Conservation (phyloP, 2,329 filamentous ascomycete species). For the Claviceps quebecensis region DNA sequence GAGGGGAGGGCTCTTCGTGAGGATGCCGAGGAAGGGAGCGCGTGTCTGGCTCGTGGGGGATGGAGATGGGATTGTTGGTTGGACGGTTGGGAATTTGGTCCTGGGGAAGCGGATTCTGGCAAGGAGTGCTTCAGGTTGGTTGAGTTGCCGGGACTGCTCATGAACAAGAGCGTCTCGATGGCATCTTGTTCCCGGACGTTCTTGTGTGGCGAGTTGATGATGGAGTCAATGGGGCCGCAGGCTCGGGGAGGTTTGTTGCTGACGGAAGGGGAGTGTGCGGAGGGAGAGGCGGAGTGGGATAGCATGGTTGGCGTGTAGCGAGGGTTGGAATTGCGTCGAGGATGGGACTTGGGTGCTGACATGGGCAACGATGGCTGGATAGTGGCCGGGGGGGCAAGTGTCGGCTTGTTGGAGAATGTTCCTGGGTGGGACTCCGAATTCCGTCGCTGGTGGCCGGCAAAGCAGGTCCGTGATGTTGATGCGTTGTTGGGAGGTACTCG, state of each 20-base stretch:
- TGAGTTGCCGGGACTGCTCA: slow-evolving; percentile 67
- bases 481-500: slow-evolving; percentile 5
- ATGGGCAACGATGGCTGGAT: slow-evolving; percentile 34
- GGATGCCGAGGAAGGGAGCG: slow-evolving; percentile 31
- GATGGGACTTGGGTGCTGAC: slow-evolving; percentile 21
- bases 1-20: slow-evolving; percentile 39
- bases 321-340: slow-evolving; percentile 37
- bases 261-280: slow-evolving; percentile 22
- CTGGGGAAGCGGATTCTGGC: slow-evolving; percentile 27
- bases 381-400: slow-evolving; percentile 38
- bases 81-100: slow-evolving; percentile 8
- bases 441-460: slow-evolving; percentile 9
- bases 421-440: slow-evolving; percentile 25
- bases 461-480: slow-evolving; percentile 18
- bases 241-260: slow-evolving; percentile 6
- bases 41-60: slow-evolving; percentile 14
- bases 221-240: slow-evolving; percentile 5
- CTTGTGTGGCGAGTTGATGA: slow-evolving; percentile 5
- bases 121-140: slow-evolving; percentile 45
- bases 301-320: slow-evolving; percentile 35
- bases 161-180: slow-evolving; percentile 65
- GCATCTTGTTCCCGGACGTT: slow-evolving; percentile 55
- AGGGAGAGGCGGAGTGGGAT: slow-evolving; percentile 33
- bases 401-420: slow-evolving; percentile 20
- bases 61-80: not conserved